A percentile compares a stretch with the other conserved stretches of the same genome.
These are phyloP conservation scores for Claviceps quebecensis DNA, from an alignment of 2,329 filamentous ascomycete genomes.

Conservation along the genomic window DNA sequence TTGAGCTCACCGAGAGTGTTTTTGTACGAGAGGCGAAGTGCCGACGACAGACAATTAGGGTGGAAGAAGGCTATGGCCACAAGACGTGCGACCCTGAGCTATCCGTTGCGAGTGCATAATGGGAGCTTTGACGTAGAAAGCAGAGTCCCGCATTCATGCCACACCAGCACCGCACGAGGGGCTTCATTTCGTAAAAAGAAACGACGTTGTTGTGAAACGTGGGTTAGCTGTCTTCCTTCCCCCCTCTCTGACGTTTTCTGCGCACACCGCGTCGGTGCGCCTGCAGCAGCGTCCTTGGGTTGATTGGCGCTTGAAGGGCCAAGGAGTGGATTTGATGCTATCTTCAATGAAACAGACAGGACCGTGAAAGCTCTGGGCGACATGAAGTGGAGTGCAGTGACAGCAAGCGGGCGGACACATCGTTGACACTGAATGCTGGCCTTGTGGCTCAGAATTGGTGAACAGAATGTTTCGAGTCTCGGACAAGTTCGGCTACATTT, in stretches of 20 bases:
- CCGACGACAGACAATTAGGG: constrained; percentile 3
- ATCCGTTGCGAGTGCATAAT: not conserved
- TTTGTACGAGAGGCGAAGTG: constrained; percentile 5
- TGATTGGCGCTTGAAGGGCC: constrained; percentile 6
- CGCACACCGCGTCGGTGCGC: constrained; percentile 4
- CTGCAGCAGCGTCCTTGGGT: constrained; percentile 3
- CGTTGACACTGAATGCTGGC: no score
- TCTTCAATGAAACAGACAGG: constrained; percentile 2
- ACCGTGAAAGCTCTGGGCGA: not conserved
- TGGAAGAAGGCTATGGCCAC: not conserved
- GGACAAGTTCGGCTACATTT: not conserved
- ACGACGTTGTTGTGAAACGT: constrained; percentile 3
- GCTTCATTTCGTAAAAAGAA: not conserved
- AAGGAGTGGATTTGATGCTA: constrained; percentile 8
- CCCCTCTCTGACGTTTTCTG: constrained; percentile 5
- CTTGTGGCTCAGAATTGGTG: no score
- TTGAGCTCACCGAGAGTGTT: constrained; percentile 6
- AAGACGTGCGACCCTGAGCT: not conserved
- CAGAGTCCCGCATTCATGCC: not conserved
- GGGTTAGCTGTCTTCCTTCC: constrained; percentile 3
- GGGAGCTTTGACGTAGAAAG: not conserved
- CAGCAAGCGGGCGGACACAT: not conserved
- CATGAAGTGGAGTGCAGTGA: constrained; percentile 4
- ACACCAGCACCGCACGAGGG: not conserved
- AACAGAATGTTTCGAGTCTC: no score